Percentiles rank a stretch among this genome's conserved stretches.
These are phyloP conservation scores for Aspergillus floridensis DNA, from an alignment of 2,329 filamentous ascomycete genomes.

Conservation along the genomic window DNA sequence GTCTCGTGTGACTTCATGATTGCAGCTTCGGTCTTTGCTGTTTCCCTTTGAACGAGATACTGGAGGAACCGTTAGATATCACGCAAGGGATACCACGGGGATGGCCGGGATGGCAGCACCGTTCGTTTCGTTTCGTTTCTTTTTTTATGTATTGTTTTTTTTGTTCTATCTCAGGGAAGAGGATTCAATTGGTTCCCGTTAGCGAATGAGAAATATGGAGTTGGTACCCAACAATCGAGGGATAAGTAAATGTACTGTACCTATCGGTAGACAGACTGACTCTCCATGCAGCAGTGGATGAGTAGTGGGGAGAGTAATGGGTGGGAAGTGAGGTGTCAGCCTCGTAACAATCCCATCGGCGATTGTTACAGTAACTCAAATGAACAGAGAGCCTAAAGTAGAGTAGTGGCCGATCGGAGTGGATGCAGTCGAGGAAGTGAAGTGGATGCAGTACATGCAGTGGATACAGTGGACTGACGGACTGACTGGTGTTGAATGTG, in stretches of 20 bases:
- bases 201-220: not conserved
- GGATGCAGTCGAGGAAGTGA: not conserved
- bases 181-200: not conserved
- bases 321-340: not conserved
- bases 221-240: not conserved
- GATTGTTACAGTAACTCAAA: not conserved
- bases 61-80: slow-evolving; percentile 1
- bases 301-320: not conserved
- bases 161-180: not conserved
- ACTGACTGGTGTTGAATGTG: slow-evolving; percentile 6
- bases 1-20: slow-evolving; percentile 5
- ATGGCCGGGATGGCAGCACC: not conserved
- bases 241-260: not conserved
- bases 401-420: slow-evolving; percentile 8
- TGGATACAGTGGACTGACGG: too few relatives aligned
- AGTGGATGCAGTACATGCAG: not conserved
- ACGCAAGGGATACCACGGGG: slow-evolving; percentile 2
- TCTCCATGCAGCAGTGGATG: not conserved
- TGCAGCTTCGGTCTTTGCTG: not conserved
- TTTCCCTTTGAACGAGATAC: not conserved
- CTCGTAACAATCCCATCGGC: not conserved
- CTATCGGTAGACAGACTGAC: too few relatives aligned
- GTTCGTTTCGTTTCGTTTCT: not conserved
- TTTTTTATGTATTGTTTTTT: not conserved
- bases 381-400: not conserved